These are phyloP conservation scores for Thielaviopsis musarum DNA, from an alignment of 2,329 filamentous ascomycete species.

Conservation along the genomic window DNA sequence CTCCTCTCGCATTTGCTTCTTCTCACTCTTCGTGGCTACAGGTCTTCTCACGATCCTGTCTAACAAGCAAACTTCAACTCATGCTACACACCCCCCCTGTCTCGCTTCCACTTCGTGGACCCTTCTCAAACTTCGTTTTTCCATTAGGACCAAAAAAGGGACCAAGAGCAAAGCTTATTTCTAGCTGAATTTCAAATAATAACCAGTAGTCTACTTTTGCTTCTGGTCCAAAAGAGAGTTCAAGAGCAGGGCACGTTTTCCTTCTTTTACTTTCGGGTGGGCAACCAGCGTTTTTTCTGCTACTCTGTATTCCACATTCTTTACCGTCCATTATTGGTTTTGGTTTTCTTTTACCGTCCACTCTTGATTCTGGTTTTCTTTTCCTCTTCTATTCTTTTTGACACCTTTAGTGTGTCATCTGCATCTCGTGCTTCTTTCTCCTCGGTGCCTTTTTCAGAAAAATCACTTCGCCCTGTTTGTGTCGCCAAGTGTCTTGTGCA, in stretches of 20 bases:
- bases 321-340: not conserved
- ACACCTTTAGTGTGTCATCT: not conserved
- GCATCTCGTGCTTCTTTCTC: not conserved
- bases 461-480: not conserved
- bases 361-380: not conserved
- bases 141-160: too few relatives aligned
- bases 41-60: too few relatives aligned
- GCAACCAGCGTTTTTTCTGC: not conserved
- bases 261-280: not conserved
- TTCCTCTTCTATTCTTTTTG: not conserved
- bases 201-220: not conserved
- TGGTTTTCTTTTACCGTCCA: not conserved
- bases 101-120: not conserved
- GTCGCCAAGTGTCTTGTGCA: not conserved
- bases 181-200: too few relatives aligned
- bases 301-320: too few relatives aligned
- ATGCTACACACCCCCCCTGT: not conserved
- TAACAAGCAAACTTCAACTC: not conserved
- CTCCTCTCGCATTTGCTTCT: too few relatives aligned
- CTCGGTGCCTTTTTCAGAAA: not conserved
- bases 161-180: not conserved
- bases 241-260: not conserved
- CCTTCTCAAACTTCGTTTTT: not conserved
- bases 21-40: too few relatives aligned
- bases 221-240: not conserved